These are phyloP conservation scores for Hymenotorrendiella dingleyae DNA, from an alignment of 2,329 filamentous ascomycete species.

Conservation along the genomic window DNA sequence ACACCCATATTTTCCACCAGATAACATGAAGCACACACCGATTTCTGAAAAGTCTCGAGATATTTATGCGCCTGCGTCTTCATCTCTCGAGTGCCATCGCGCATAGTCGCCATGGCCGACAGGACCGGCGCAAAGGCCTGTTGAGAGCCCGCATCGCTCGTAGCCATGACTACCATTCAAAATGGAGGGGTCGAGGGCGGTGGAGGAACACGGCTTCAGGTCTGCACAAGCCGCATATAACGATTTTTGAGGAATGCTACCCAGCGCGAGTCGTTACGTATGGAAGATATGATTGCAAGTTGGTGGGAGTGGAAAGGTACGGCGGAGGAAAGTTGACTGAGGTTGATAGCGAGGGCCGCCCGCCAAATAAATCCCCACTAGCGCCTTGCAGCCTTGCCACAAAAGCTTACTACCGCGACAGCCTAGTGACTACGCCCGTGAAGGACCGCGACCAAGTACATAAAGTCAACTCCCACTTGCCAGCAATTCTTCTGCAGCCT, in stretches of 20 bases:
- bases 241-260: no score
- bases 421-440: background rate
- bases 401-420: slow-evolving; percentile 3
- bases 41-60: slow-evolving; percentile 95
- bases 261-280: no score
- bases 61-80: slow-evolving; percentile 91
- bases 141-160: slow-evolving; percentile 56
- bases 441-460: background rate
- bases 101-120: slow-evolving; percentile 86
- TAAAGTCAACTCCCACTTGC: background rate
- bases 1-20: background rate
- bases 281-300: no score
- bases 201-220: slow-evolving; percentile 1
- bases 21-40: slow-evolving; percentile 48
- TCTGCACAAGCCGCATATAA: slow-evolving; percentile 1
- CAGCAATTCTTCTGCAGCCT: background rate
- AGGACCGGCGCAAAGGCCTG: slow-evolving; percentile 80
- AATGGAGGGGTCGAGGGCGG: slow-evolving; percentile 26
- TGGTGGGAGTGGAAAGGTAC: slow-evolving; percentile 6
- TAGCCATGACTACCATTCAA: slow-evolving; percentile 29
- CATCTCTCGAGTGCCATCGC: slow-evolving; percentile 71
- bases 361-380: slow-evolving; percentile 12
- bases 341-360: slow-evolving; percentile 1
- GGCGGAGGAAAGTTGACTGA: slow-evolving; percentile 5
- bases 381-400: slow-evolving; percentile 12